Evolutionary conservation across 2,329 filamentous ascomycete species (phyloP).

Genomic region (Aspergillus brasiliensis): DNA sequence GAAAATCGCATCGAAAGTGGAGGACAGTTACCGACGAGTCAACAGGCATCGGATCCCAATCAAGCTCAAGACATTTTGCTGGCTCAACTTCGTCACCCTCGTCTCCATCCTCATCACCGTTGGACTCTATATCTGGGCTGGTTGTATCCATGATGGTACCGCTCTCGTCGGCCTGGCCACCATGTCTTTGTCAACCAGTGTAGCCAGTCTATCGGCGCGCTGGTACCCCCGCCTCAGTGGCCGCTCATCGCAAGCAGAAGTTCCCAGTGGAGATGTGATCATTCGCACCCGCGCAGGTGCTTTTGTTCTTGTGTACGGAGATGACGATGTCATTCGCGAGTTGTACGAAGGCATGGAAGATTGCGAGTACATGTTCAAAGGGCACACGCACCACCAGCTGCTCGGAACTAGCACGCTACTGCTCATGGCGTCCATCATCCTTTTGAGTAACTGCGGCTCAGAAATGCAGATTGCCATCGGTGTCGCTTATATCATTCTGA

Average conservation of each 20-base stretch:
- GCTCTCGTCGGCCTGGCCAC: conserved; percentile 55
- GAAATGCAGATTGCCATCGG: conserved; percentile 62
- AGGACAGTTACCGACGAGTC: neutral
- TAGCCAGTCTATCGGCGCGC: conserved; percentile 60
- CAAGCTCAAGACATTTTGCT: neutral
- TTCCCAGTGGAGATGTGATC: conserved; percentile 61
- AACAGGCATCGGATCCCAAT: neutral
- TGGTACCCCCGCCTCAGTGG: conserved; percentile 60
- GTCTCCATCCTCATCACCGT: conserved; percentile 48
- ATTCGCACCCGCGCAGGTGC: conserved; percentile 63
- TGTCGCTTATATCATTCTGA: conserved; percentile 60
- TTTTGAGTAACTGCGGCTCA: conserved; percentile 65
- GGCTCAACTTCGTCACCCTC: conserved; percentile 55
- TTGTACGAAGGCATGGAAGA: conserved; percentile 64
- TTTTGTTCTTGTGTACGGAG: conserved; percentile 60
- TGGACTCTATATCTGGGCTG: conserved; percentile 23
- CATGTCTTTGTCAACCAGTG: conserved; percentile 56
- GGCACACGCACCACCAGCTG: conserved; percentile 52
- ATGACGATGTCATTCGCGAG: conserved; percentile 64
- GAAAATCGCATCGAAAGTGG: neutral
- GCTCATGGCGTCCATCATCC: conserved; percentile 63
- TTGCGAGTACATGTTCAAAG: conserved; percentile 58
- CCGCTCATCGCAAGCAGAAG: conserved; percentile 51
- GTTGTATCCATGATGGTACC: conserved; percentile 51
- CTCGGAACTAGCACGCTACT: conserved; percentile 62